phyloP scores from a whole-genome alignment of 306 rosid genomes.

The Dalbergia cultrata region DNA sequence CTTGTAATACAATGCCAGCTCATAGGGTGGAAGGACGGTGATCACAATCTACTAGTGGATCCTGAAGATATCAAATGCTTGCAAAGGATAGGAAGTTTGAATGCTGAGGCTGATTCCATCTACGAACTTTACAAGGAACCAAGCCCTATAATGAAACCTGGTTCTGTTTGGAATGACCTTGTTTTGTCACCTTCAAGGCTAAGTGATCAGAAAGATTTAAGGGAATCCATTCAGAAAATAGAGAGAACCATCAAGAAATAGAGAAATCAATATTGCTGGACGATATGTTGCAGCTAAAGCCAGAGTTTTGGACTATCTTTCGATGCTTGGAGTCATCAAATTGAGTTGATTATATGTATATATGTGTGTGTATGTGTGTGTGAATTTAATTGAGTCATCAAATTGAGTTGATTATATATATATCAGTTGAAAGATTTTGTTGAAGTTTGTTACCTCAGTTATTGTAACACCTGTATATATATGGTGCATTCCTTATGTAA shows the following conservation, averaged over 20 bases:
- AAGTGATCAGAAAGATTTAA: conserved; percentile 58
- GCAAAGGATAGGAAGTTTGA: conserved; percentile 57
- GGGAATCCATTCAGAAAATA: conserved; percentile 56
- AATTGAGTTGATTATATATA: too few relatives aligned
- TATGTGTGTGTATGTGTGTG: too few relatives aligned
- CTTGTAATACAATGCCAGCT: conserved; percentile 62
- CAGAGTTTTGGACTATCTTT: background rate
- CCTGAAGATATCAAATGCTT: conserved; percentile 63
- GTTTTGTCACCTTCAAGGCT: conserved; percentile 65
- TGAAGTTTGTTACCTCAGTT: too few relatives aligned
- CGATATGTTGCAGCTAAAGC: background rate
- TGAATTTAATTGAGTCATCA: too few relatives aligned
- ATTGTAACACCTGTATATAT: too few relatives aligned
- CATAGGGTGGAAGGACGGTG: conserved; percentile 76
- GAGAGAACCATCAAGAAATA: conserved; percentile 49
- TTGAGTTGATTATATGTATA: too few relatives aligned
- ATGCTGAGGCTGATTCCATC: conserved; percentile 75
- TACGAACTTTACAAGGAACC: conserved; percentile 70
- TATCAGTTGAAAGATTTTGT: too few relatives aligned
- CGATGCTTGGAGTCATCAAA: conserved; percentile 3
- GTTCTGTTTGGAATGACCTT: conserved; percentile 72
- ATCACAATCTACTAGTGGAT: conserved; percentile 64
- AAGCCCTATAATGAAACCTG: conserved; percentile 46
- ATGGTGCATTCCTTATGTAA: too few relatives aligned
- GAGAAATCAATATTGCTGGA: conserved; percentile 17